Evolutionary conservation across 441 rosid species (phyloP).

Genomic region (Gossypium schwendimanii): DNA sequence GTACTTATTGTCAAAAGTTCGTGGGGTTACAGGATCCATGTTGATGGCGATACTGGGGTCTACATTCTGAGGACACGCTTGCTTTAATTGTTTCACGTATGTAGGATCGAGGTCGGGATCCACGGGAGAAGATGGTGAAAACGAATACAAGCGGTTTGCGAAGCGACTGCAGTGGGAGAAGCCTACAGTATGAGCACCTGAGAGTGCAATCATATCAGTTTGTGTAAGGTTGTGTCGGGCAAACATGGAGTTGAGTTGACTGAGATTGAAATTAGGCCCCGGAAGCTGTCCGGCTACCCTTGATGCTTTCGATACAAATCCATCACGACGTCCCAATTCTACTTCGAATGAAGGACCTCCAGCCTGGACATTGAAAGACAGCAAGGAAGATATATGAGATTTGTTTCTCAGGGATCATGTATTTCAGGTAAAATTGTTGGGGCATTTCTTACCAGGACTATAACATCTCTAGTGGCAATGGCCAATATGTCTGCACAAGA

Average conservation of each 20-base stretch:
- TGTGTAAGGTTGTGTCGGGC: conserved; percentile 43
- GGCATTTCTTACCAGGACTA: conserved; percentile 24
- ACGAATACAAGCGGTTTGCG: conserved; percentile 51
- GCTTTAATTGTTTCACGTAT: conserved; percentile 49
- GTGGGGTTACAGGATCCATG: conserved; percentile 48
- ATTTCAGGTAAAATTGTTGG: background rate
- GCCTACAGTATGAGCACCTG: conserved; percentile 78
- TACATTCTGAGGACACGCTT: conserved; percentile 37
- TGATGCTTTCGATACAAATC: conserved; percentile 51
- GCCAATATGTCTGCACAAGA: conserved; percentile 48
- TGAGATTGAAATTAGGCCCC: conserved; percentile 40
- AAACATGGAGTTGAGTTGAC: conserved; percentile 38
- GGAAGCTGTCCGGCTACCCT: conserved; percentile 55
- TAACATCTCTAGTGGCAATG: conserved; percentile 41
- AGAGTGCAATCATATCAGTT: conserved; percentile 74
- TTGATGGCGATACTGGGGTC: conserved; percentile 40
- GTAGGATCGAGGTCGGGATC: conserved; percentile 54
- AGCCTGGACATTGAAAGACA: conserved; percentile 29
- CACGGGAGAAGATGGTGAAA: conserved; percentile 38
- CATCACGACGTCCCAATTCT: conserved; percentile 72
- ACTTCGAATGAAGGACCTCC: conserved; percentile 63
- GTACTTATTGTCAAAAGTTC: conserved; percentile 54
- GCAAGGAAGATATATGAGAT: background rate
- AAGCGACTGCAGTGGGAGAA: conserved; percentile 74
- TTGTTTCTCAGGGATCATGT: background rate